Evolutionary conservation across 1,139 yeast genomes (phyloP), one percentile per base, ranked within the genome.

Genomic region (Arxiozyma slooffiae): DNA sequence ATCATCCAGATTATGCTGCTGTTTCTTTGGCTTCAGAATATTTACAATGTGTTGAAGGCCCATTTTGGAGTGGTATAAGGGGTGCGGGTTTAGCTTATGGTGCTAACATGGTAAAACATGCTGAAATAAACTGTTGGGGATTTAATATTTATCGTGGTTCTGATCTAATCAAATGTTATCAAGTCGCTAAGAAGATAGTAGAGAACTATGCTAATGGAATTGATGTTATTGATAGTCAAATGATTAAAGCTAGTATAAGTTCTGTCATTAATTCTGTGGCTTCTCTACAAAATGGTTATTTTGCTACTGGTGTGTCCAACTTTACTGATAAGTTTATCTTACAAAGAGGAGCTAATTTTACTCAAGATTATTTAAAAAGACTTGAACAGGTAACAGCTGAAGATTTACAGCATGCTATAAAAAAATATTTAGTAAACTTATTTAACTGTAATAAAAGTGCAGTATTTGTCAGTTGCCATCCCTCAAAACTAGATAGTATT

Each of bases 51-150:
- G 88, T 88, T 23, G 99, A 94, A 67, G 99, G 99, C 1, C 97
- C 98, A 39, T 83, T 92, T 58, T 92, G 98, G 97, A 79, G 89
- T 62, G 96, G 94, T 48, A 86, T 94, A 41, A 79, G 99, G 68
- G 99, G 99, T 40, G 79, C 90, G 1, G 99, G 99, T 1, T 73
- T 88, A 50, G 97, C 97, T 0, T 94, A 94, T 67, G 97, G 97
- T 36, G 94, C 92, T 1, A 74, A 71, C 51, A 74, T 88, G 55
- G 66, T 74, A 34, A 73, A 80, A 49, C 76, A 76, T 57, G 63
- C 79, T 18, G 96, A 89, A 57, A 71, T 79, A 38, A 95, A 95
- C 2, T 78, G 75, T 48, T 68, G 90, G 53, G 74, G 76, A 11
- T 85, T 82, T 61, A 76, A 75, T 47, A 74, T 92, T 26, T 87